Percentiles rank a stretch among this genome's conserved stretches.
Conservation (phyloP, 192 early-diverging fungal genomes). For the Piromyces finnis region DNA sequence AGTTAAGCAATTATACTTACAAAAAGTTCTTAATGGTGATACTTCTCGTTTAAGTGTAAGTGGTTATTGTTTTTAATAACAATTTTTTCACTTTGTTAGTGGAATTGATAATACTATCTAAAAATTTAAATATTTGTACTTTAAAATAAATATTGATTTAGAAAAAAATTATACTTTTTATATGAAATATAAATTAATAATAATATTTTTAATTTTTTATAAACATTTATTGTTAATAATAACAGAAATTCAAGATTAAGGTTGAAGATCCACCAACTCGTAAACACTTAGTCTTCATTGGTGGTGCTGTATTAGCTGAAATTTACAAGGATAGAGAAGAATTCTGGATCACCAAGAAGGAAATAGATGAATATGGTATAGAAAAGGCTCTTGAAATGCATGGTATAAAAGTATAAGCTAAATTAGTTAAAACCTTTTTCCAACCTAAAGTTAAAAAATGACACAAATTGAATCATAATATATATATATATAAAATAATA, state of each 20-base stretch:
- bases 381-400: background rate
- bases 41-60: conserved; percentile 54
- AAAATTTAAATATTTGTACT: too few species aligned
- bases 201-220: too few species aligned
- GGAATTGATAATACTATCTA: too few species aligned
- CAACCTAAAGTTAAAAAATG: too few species aligned
- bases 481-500: background rate
- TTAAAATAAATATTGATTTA: too few species aligned
- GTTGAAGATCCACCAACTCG: conserved; percentile 96
- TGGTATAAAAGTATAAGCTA: background rate
- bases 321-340: conserved; percentile 79
- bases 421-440: too few species aligned
- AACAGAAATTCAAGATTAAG: conserved; percentile 87
- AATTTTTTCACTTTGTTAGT: too few species aligned
- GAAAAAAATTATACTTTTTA: too few species aligned
- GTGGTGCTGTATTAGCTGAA: conserved; percentile 88
- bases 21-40: conserved; percentile 76
- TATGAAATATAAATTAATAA: too few species aligned
- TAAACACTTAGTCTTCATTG: conserved; percentile 96
- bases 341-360: conserved; percentile 85
- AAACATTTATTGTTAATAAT: background rate
- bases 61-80: too few species aligned
- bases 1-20: conserved; percentile 86
- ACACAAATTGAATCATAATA: too few species aligned
- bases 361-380: conserved; percentile 81